Base-by-base conservation (phyloP, 2,329 filamentous ascomycete species). In the Lasiodiplodia hormozganensis region DNA sequence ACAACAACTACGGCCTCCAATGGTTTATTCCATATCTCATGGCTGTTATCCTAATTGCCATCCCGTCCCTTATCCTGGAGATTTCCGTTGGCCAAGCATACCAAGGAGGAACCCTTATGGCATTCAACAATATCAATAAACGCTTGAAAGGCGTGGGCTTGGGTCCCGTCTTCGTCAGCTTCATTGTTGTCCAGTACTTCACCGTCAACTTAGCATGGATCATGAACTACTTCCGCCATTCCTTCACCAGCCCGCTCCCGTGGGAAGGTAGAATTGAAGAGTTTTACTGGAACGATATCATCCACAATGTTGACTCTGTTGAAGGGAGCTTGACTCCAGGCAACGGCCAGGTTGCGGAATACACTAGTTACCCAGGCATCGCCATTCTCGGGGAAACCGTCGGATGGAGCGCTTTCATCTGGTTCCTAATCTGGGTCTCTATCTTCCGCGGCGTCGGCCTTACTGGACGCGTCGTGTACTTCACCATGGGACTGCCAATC, bases 401-500 rank as follows among this genome's bases (percentile, higher is more conserved):
- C 2, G 86, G 83, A 12, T 88, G 86, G 87, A 84, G 82, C 51
- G 81, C 82, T 21, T 88, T 89, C 72, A 84, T 86, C 69, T 87
- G 86, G 85, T 86, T 89, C 73, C 75, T 88, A 0, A 83, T 88
- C 71, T 88, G 86, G 85, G 71, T 88, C 51, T 87, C 84, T 71
- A 87, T 89, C 71, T 87, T 88, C 75, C 84, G 85, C 43, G 85
- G 87, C 7, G 85, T 88, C 23, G 85, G 86, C 0, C 74, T 87
- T 69, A 88, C 86, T 2, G 86, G 86, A 2, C 82, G 86, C 6
- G 87, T 87, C 11, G 86, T 88, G 5, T 88, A 88, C 77, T 87
- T 86, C 75, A 88, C 86, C n/a, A 88, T 88, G 86, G 86, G 85
- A 0, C 74, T 88, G 5, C 86, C 87, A 0, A 87, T 88, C 62